Evolutionary conservation across 2,329 filamentous ascomycete species (phyloP), one percentile per base, ranked within the genome.

Genomic region (Colletotrichum sp.): DNA sequence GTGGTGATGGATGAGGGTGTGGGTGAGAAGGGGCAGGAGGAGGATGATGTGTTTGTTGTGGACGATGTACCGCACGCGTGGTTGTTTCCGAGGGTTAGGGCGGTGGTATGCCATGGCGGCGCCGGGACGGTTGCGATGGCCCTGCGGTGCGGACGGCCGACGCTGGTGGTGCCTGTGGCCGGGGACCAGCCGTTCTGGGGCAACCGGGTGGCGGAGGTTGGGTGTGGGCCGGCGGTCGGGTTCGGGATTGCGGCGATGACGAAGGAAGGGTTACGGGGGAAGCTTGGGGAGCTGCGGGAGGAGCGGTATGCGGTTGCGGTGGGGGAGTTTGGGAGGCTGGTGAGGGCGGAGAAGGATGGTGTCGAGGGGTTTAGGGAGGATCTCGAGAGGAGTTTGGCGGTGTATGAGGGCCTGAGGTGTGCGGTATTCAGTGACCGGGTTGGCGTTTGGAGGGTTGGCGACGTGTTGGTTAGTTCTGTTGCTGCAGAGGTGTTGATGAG

Each of bases 131-230:
- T 74, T 32, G 76, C 69, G 15, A 70, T 66, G 69, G 73, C 76
- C 34, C 18, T 77, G 24, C 64, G 73, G 39, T 62, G 73, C 60
- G 76, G 76, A 10, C 15, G 55, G 36, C 76, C 76, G 10, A 68
- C 69, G 28, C 69, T 76, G 34, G 65, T 77, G 1, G 65, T 77
- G 4, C 76, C 76, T n/a, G 76, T 77, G 13, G 60, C 72, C 3
- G 76, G 76, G 5, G 76, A 76, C 65, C 73, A 76, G 76, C 65
- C 69, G 26, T 75, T 78, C 13, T 78, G 77, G 77, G 75, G 59
- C 8, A 10, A 15, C 15, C 44, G 69, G 34, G 59, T 77, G 12
- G 13, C 15, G 15, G 62, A 39, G n/a, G 49, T 15, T 6, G 76
- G 73, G 6, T 74, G 65, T 5, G 76, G 73, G 21, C 76, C 73